These are phyloP conservation scores for Fusarium udum DNA, from an alignment of 2,329 filamentous ascomycete genomes.

Conservation along the genomic window DNA sequence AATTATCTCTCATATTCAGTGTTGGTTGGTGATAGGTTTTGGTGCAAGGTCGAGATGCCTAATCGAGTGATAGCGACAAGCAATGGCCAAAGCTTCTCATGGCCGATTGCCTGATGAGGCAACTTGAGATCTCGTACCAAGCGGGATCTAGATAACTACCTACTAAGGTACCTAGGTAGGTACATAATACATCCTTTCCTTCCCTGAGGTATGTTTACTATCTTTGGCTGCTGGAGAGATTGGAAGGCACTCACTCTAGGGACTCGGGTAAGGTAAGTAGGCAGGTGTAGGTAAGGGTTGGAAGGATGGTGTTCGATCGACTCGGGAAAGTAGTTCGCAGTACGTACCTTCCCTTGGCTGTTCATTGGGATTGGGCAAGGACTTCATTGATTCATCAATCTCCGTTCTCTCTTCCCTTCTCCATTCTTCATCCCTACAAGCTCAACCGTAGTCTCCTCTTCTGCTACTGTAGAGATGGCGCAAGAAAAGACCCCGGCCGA, in stretches of 20 bases:
- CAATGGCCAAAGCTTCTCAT: constrained; percentile 25
- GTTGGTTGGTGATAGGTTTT: not conserved
- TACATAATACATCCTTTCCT: not conserved
- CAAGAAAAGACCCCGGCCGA: constrained; percentile 20
- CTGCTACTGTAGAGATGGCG: constrained; percentile 10
- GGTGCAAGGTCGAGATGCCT: not conserved
- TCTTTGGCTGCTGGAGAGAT: not conserved
- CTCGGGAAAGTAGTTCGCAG: constrained; percentile 1
- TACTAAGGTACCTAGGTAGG: not conserved
- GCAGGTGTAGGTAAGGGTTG: not conserved
- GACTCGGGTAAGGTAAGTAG: not conserved
- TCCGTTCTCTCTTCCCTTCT: not conserved
- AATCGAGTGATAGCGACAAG: constrained; percentile 21
- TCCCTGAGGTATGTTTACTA: not conserved
- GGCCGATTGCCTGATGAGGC: constrained; percentile 27
- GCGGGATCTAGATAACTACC: constrained; percentile 32
- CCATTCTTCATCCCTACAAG: constrained; percentile 3
- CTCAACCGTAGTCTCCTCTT: constrained; percentile 13
- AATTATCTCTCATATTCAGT: not conserved
- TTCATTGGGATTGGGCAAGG: not conserved
- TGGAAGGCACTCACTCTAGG: not conserved
- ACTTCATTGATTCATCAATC: not conserved
- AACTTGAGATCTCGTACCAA: constrained; percentile 32
- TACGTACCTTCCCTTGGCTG: not conserved
- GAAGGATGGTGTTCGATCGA: not conserved